Base-by-base conservation (phyloP, 345 rosid genomes). In the Reutealis trisperma region DNA sequence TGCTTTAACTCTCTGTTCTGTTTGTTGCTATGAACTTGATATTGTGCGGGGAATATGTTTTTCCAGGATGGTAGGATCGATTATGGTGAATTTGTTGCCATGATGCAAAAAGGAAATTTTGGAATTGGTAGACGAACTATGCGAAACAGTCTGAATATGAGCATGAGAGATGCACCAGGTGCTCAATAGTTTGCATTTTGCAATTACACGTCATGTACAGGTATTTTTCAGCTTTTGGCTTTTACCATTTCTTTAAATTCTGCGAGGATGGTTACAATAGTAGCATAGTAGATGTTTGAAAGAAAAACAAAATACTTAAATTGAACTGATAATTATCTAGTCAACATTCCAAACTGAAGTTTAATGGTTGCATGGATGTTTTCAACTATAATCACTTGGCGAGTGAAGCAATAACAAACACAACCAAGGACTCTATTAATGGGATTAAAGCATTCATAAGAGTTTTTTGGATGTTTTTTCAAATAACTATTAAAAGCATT, bases 61-160 rank as follows among this genome's bases (percentile, higher is more conserved):
- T 83, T 78, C 62, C 83, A 96, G 99, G 99, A 96, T 81, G 99
- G 99, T 72, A 79, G 93, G 80, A 96, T 96, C 49, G 99, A 96
- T 63, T 96, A 96, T 54, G 90, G 93, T 58, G 99, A 96, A 84
- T 96, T 96, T 86, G 99, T 88, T 71, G 99, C 98, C 15, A 94
- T 94, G 99, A 94, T 94, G 99, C 98, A 92, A 88, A 96, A 96
- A 81, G 98, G 98, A 61, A 92, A 94, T 67, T 89, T 88, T 0
- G 99, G 98, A 75, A 71, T 96, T 16, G 99, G 99, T n/a, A 89
- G 99, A 88, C 85, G 99, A 88, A 94, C 99, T 25, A 94, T 96
- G 97, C 85, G 93, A 64, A 96, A 96, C 84, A 96, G 98, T 79
- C 68, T 96, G 77, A 94, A 92, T 74, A 90, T 96, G 79, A 94